phyloP scores from a whole-genome alignment of 345 rosid genomes.

The Microcos paniculata region DNA sequence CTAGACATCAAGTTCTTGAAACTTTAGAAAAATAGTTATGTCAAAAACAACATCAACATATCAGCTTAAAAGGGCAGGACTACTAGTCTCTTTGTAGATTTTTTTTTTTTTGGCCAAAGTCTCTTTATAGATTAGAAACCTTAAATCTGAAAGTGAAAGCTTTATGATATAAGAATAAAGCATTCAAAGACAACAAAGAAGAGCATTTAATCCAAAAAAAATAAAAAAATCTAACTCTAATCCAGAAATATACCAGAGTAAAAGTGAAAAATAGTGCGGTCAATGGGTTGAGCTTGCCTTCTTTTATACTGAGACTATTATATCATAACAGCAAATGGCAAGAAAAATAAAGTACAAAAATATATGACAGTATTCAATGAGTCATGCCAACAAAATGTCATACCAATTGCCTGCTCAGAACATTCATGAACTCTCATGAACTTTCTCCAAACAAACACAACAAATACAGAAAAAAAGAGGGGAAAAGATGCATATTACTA shows the following conservation, averaged over 20 bases:
- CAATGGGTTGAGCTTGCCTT: neutral
- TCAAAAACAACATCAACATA: conserved; percentile 7
- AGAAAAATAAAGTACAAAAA: neutral
- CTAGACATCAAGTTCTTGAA: conserved; percentile 40
- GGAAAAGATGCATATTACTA: conserved; percentile 8
- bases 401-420: neutral
- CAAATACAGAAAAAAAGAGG: neutral
- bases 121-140: neutral
- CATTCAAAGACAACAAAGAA: neutral
- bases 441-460: neutral
- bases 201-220: no score
- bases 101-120: no score
- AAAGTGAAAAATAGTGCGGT: neutral
- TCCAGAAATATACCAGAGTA: neutral
- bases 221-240: neutral
- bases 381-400: neutral
- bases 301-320: neutral
- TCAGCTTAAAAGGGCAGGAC: conserved; percentile 2
- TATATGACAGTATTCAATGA: neutral
- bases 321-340: neutral
- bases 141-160: neutral
- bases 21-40: conserved; percentile 4
- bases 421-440: neutral
- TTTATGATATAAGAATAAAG: conserved; percentile 5
- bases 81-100: neutral